These are phyloP conservation scores for Gossypioides kirkii DNA, from an alignment of 345 rosid genomes.

Conservation along the genomic window DNA sequence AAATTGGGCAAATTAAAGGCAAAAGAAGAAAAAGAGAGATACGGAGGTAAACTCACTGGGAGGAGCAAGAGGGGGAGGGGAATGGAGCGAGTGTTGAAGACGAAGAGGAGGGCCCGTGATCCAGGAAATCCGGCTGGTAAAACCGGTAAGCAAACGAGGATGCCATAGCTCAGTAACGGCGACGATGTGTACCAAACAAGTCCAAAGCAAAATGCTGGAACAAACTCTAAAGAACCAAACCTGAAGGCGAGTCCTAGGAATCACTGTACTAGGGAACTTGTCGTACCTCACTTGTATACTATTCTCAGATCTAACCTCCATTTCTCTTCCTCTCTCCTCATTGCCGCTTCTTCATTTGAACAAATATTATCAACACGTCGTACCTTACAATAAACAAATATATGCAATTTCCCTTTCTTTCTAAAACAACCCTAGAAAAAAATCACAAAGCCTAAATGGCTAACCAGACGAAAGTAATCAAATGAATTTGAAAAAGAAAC, in stretches of 20 bases:
- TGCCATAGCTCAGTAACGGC: conserved; percentile 89
- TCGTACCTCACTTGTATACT: conserved; percentile 47
- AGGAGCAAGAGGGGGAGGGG: conserved; percentile 48
- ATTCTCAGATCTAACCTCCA: conserved; percentile 84
- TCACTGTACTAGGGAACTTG: conserved; percentile 47
- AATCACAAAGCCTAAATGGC: neutral
- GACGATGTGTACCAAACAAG: conserved; percentile 89
- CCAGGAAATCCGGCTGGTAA: conserved; percentile 45
- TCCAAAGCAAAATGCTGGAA: conserved; percentile 90
- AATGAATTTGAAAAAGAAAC: neutral
- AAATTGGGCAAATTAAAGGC: neutral
- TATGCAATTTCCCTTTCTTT: neutral
- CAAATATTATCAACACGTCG: neutral
- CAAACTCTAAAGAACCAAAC: conserved; percentile 87
- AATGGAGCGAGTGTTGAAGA: conserved; percentile 28
- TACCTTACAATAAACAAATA: neutral
- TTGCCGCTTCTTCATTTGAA: conserved; percentile 63
- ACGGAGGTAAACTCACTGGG: conserved; percentile 39
- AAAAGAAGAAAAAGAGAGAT: neutral
- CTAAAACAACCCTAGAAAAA: neutral
- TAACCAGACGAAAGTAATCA: neutral
- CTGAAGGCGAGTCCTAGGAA: conserved; percentile 63
- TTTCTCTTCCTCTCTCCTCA: conserved; percentile 51
- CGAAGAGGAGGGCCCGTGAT: conserved; percentile 29
- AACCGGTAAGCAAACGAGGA: conserved; percentile 46